These are phyloP conservation scores for Kodamaea fukazawae DNA, from an alignment of 805 yeast genomes.

Conservation along the genomic window DNA sequence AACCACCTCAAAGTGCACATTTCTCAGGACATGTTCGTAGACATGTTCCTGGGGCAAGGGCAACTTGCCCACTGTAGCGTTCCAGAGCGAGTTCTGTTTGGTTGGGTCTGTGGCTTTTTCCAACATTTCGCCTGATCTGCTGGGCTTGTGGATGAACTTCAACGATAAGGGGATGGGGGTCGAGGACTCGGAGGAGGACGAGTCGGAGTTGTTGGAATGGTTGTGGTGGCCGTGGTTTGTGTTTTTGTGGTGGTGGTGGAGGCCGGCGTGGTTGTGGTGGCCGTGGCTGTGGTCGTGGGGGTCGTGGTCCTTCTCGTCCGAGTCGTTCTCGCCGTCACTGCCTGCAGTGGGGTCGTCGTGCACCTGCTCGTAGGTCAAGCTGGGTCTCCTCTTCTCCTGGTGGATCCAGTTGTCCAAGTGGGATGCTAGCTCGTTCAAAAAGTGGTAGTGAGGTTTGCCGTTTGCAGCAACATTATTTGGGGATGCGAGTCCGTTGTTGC, in stretches of 20 bases:
- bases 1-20: no score
- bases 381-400: constrained; percentile 3
- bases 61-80: constrained; percentile 1
- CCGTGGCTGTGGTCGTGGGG: neutral
- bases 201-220: no score
- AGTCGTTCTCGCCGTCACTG: neutral
- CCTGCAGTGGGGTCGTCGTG: constrained; percentile 4
- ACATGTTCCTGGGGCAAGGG: no score
- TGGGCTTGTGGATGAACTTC: constrained; percentile 39
- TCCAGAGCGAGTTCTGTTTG: constrained; percentile 19
- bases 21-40: no score
- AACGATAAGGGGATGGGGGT: constrained; percentile 28
- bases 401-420: no score
- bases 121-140: constrained; percentile 31
- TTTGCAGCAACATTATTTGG: no score
- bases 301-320: neutral
- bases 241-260: no score
- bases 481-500: no score
- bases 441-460: no score
- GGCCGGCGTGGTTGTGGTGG: no score
- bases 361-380: constrained; percentile 6
- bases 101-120: constrained; percentile 32
- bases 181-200: neutral
- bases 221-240: no score
- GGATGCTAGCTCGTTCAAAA: no score